phyloP scores from a whole-genome alignment of 148 eudicot species.

The Vaccinium vitisidaea region DNA sequence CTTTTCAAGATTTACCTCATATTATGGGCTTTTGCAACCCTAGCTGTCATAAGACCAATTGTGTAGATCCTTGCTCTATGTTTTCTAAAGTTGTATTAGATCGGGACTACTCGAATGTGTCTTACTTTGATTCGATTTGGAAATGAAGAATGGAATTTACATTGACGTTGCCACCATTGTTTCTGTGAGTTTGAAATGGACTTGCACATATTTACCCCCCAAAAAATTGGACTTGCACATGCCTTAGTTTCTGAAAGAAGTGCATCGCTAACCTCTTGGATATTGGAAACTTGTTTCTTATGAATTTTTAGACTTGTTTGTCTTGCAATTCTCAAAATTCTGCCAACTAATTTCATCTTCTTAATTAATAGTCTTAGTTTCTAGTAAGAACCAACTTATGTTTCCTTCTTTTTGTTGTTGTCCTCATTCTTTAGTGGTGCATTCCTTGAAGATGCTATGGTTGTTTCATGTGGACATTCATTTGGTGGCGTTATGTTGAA shows the following conservation, averaged over 20 bases:
- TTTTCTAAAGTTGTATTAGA: neutral
- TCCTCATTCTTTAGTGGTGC: conserved; percentile 55
- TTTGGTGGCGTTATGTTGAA: conserved; percentile 83
- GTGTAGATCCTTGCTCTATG: neutral
- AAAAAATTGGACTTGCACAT: neutral
- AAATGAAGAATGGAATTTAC: neutral
- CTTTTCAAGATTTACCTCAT: neutral
- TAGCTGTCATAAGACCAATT: neutral
- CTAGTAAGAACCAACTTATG: neutral
- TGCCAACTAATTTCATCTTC: neutral
- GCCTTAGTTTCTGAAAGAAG: neutral
- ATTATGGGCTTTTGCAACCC: neutral
- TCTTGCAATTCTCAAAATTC: neutral
- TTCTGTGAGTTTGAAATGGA: neutral
- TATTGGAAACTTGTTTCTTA: neutral
- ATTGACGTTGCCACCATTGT: neutral
- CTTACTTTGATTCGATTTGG: neutral
- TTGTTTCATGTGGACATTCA: conserved; percentile 90
- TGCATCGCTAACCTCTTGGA: neutral
- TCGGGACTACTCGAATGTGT: neutral
- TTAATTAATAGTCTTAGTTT: neutral
- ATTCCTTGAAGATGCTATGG: conserved; percentile 88
- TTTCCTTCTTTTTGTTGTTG: conserved; percentile 7
- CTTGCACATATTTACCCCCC: no score
- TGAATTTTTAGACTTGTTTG: neutral